Conservation (phyloP, 306 rosid species). For the Rosa multiflora region DNA sequence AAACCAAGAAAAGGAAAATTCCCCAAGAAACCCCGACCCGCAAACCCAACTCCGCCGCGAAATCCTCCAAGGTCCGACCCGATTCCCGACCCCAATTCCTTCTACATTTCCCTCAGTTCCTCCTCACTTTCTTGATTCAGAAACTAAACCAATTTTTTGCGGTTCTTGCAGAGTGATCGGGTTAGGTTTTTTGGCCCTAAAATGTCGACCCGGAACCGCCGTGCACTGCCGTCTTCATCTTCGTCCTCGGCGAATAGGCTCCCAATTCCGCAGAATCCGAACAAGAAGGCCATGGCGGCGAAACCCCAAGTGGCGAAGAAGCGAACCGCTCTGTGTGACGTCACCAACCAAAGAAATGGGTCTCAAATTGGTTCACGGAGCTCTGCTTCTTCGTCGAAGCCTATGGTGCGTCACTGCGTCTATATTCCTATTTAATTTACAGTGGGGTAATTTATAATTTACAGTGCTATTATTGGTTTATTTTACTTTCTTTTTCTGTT, state of each 20-base stretch:
- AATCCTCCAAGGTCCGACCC: conserved; percentile 7
- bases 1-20: neutral
- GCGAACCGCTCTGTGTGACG: conserved; percentile 51
- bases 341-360: conserved; percentile 42
- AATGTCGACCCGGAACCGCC: conserved; percentile 38
- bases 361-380: conserved; percentile 17
- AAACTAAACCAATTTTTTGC: conserved; percentile 1
- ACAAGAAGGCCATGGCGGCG: conserved; percentile 31
- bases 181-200: conserved; percentile 28
- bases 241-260: conserved; percentile 25
- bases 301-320: conserved; percentile 40
- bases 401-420: conserved; percentile 36
- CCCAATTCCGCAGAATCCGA: conserved; percentile 19
- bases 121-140: neutral
- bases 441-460: conserved; percentile 17
- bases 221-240: neutral
- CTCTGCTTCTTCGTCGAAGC: conserved; percentile 28
- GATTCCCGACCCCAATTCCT: neutral
- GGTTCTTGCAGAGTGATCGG: conserved; percentile 22
- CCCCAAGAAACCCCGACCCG: conserved; percentile 5
- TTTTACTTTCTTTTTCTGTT: neutral
- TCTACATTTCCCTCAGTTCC: neutral
- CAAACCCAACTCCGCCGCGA: conserved; percentile 15
- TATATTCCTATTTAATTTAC: neutral
- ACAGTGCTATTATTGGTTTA: neutral